Evolutionary conservation across 2,329 filamentous ascomycete genomes (phyloP).

Genomic region (Chaetomium olivaceum): DNA sequence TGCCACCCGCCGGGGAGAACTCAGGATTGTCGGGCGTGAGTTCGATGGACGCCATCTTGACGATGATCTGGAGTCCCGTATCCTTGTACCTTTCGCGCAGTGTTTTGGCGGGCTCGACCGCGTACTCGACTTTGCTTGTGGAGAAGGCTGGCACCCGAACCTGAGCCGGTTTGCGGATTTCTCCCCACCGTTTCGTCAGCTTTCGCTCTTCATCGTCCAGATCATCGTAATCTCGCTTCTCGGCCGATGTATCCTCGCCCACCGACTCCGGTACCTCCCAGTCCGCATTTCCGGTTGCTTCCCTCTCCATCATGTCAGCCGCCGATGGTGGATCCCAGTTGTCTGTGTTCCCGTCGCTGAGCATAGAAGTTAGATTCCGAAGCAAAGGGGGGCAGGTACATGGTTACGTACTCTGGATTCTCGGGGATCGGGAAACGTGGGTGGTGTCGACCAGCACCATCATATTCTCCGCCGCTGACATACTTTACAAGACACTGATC

Average conservation of each 20-base stretch:
- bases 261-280: neutral
- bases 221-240: neutral
- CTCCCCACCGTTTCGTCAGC: neutral
- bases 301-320: neutral
- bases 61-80: conserved; percentile 59
- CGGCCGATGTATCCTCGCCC: neutral
- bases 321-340: conserved; percentile 4
- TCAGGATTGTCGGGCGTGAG: conserved; percentile 56
- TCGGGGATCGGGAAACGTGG: neutral
- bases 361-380: neutral
- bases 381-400: neutral
- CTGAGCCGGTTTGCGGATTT: conserved; percentile 24
- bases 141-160: conserved; percentile 21
- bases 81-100: conserved; percentile 35
- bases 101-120: conserved; percentile 1
- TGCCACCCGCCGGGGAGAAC: conserved; percentile 53
- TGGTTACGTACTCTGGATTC: neutral
- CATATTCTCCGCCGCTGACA: neutral
- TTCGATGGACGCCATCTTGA: conserved; percentile 62
- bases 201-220: neutral
- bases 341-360: neutral
- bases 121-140: conserved; percentile 23
- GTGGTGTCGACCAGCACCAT: neutral
- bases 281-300: neutral
- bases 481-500: conserved; percentile 32